Evolutionary conservation across 1,284 basidiomycete species (phyloP), one percentile per base, ranked within the genome.

Genomic region (Cystobasidium pallidum): DNA sequence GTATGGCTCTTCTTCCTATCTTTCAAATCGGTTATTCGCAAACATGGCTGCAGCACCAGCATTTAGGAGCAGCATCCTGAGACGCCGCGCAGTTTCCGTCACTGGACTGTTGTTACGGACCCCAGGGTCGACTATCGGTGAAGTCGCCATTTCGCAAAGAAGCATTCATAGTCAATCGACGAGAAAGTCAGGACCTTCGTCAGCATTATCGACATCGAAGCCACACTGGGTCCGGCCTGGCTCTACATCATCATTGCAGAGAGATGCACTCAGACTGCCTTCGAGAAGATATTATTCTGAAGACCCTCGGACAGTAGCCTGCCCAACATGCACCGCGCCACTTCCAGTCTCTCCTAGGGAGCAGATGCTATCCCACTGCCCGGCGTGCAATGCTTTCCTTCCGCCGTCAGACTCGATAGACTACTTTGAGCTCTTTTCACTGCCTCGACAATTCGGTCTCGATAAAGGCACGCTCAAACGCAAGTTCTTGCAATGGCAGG

Each of bases 401-500:
- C 64, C 58, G 6, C 61, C 61, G 7, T 63, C 68, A 28, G 58
- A 59, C 13, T 43, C 26, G 24, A 45, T 59, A 41, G 68, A 71
- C 15, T 74, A 74, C 66, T 78, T 74, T 47, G 84, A 86, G 45
- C 80, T 91, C 45, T 86, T 92, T 74, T 86, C 83, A 34, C 79
- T 89, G 39, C 85, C 86, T 0, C 91, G 90, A 79, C 86, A 87
- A 2, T 91, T 91, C 81, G 78, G 84, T 24, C 80, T 91, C 47
- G 85, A 90, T 77, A 76, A 83, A 19, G 75, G 79, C 0, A 80
- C 83, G 15, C 81, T 92, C 74, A 88, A 86, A 79, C 82, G 83
- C 28, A 82, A 84, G 32, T 91, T 91, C 78, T 83, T 88, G 24
- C 82, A 85, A 65, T 85, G 88, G 8, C 91, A 92, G 77, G 83